Evolutionary conservation across 345 rosid genomes (phyloP), one percentile per base, ranked within the genome.

Genomic region (Eucalyptus sp.): DNA sequence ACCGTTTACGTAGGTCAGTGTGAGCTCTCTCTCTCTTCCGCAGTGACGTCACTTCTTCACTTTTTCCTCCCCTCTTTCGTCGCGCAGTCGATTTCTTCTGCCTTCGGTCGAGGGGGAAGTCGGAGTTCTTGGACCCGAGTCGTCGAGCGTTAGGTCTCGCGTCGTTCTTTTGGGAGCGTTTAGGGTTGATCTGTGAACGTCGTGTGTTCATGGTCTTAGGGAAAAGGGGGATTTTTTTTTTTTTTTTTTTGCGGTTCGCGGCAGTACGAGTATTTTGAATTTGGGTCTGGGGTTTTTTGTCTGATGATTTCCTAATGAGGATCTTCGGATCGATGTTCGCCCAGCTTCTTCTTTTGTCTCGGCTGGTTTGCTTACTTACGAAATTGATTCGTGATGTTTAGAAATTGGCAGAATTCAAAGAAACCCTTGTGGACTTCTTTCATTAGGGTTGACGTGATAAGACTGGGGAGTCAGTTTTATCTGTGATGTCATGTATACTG

Each of bases 1-100:
- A 93, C 94, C 76, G 92, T 95, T 17, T 96, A 94, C 91, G 90
- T 96, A 86, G 97, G 97, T 94, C 83, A 37, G 83, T 37, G 8
- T 76, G 71, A 87, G 87, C 52, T 41, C 48, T 22, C 76, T 60
- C 66, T 64, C 68, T 62, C 76, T 64, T 4, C 41, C 10, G 76
- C 37, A 7, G 76, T n/a, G 41, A n/a, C 76, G 17, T 37, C 46
- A 37, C 83, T 37, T 76, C 48, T 76, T 37, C 27, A 20, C 83
- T 76, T 3, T 76, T 20, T 76, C 4, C 12, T 10, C 24, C 46
- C 46, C 83, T 71, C 83, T 76, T 18, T 76, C 83, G 83, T 37
- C 46, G 48, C 12, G 48, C 48, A 10, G 24, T 76, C 24, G 46
- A 20, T 76, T 76, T 37, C 83, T 76, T 76, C 46, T 76, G 37